phyloP scores from a whole-genome alignment of 106 monocot species.

The Dendrobium nobile region DNA sequence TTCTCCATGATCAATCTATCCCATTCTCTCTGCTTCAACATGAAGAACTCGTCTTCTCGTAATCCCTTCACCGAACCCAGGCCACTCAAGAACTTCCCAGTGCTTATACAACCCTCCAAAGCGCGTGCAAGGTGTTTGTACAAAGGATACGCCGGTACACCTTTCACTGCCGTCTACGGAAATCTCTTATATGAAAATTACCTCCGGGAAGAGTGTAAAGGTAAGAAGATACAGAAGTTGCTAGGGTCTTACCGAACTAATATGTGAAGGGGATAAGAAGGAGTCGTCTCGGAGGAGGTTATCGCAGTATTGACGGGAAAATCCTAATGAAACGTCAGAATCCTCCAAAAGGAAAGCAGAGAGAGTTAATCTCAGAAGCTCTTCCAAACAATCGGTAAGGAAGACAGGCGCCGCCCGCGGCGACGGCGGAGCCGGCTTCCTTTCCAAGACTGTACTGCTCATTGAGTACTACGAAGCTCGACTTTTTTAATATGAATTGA shows the following conservation, averaged over 20 bases:
- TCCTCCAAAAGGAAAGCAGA: constrained; percentile 18
- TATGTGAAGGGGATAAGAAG: background rate
- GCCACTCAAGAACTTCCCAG: constrained; percentile 15
- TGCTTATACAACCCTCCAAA: constrained; percentile 28
- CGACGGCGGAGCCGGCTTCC: constrained; percentile 18
- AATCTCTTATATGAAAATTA: background rate
- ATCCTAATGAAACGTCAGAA: constrained; percentile 10
- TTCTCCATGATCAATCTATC: constrained; percentile 30
- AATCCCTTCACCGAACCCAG: constrained; percentile 10
- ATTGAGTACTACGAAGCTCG: no score
- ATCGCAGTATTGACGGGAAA: constrained; percentile 52
- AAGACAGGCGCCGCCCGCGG: constrained; percentile 18
- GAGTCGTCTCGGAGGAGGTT: constrained; percentile 56
- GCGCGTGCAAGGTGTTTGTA: constrained; percentile 56
- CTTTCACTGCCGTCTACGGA: constrained; percentile 16
- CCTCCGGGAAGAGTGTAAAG: background rate
- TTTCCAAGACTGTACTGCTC: background rate
- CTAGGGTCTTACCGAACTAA: background rate
- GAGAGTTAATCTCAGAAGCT: constrained; percentile 55
- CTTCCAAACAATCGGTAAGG: constrained; percentile 43
- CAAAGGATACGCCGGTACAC: constrained; percentile 56
- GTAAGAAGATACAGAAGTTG: background rate
- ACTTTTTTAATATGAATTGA: no score
- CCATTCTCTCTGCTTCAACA: constrained; percentile 39
- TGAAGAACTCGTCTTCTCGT: constrained; percentile 16